Evolutionary conservation across 1,284 basidiomycete genomes (phyloP).

Genomic region (Ganoderma lucidum): DNA sequence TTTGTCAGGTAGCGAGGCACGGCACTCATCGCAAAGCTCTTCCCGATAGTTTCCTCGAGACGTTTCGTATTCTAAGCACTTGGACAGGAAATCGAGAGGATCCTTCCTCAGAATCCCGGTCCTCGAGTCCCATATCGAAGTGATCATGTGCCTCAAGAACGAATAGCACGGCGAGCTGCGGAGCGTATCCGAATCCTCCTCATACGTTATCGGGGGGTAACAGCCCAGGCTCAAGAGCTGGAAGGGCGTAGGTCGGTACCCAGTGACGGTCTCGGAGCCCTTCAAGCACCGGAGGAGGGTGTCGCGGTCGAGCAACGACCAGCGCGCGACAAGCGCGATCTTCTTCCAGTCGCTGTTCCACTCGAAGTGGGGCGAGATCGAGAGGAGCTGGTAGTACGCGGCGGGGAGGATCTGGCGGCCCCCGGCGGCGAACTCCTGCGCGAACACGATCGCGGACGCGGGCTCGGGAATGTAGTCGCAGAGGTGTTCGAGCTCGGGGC

Average conservation of each 20-base stretch:
- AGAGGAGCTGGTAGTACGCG: neutral
- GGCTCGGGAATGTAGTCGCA: neutral
- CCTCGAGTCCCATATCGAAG: neutral
- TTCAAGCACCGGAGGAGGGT: neutral
- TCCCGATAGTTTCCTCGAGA: neutral
- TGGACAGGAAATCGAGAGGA: neutral
- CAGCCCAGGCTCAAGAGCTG: neutral
- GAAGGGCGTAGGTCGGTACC: neutral
- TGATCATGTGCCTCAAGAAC: neutral
- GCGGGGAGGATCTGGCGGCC: slow-evolving; percentile 2
- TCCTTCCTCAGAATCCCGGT: neutral
- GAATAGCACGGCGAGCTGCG: neutral
- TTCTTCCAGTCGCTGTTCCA: slow-evolving; percentile 4
- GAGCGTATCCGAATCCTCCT: neutral
- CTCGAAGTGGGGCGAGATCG: slow-evolving; percentile 1
- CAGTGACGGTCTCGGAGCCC: neutral
- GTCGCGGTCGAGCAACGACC: neutral
- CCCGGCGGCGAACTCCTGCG: neutral
- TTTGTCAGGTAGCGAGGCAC: neutral
- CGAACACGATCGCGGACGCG: neutral
- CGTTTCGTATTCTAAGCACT: neutral
- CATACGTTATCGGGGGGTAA: neutral
- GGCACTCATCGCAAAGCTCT: neutral
- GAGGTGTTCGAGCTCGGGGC: neutral
- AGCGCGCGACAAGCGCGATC: neutral